Evolutionary conservation across 83 land plant genomes (phyloP).

Genomic region (Thuja plicata): DNA sequence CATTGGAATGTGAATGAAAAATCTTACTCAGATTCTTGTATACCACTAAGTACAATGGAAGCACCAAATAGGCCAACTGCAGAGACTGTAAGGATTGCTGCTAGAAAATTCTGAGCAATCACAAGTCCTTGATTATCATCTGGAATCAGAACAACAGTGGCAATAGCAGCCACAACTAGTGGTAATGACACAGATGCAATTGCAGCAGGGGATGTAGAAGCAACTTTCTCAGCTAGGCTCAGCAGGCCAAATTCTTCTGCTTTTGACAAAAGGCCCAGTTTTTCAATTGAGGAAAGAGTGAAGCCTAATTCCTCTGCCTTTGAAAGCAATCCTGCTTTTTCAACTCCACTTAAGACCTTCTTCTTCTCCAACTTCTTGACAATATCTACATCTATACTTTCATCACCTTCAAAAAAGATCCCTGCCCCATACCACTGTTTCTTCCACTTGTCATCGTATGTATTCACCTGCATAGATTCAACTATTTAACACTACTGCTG

Average conservation of each 20-base stretch:
- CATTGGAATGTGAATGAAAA: slow-evolving; percentile 1
- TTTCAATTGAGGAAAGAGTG: slow-evolving; percentile 88
- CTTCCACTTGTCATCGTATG: slow-evolving; percentile 80
- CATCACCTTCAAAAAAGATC: slow-evolving; percentile 77
- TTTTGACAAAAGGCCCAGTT: slow-evolving; percentile 83
- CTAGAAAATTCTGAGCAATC: slow-evolving; percentile 63
- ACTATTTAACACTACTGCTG: neutral
- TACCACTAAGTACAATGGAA: slow-evolving; percentile 74
- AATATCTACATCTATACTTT: slow-evolving; percentile 73
- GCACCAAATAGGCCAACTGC: slow-evolving; percentile 87
- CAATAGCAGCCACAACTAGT: slow-evolving; percentile 69
- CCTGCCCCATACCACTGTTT: slow-evolving; percentile 98
- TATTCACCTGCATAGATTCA: slow-evolving; percentile 64
- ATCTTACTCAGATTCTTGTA: slow-evolving; percentile 72
- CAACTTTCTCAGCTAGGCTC: slow-evolving; percentile 77
- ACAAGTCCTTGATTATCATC: slow-evolving; percentile 73
- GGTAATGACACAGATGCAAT: slow-evolving; percentile 87
- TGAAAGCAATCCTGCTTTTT: slow-evolving; percentile 84
- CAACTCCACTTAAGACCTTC: slow-evolving; percentile 80
- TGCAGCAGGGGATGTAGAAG: slow-evolving; percentile 73
- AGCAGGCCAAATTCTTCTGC: slow-evolving; percentile 94
- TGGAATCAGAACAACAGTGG: slow-evolving; percentile 70
- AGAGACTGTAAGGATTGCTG: slow-evolving; percentile 47
- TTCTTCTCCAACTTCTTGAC: slow-evolving; percentile 79
- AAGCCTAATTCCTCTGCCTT: slow-evolving; percentile 91